Conservation (phyloP, 2,329 filamentous ascomycete species). For the Ascochyta lentis region DNA sequence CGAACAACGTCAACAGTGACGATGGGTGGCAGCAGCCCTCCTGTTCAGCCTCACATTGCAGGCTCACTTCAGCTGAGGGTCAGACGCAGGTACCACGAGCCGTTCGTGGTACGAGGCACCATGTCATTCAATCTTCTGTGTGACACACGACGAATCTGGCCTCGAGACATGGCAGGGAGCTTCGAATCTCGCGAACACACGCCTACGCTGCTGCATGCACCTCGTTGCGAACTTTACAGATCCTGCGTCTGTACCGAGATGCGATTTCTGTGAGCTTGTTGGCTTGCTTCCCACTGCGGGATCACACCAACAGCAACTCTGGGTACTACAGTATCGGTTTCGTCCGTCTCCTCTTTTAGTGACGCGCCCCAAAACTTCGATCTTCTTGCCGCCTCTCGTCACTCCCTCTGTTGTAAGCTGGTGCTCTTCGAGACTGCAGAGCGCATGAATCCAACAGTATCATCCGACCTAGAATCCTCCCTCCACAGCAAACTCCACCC, state of each 20-base stretch:
- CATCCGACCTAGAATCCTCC: conserved; percentile 8
- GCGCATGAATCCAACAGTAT: neutral
- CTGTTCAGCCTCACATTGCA: conserved; percentile 21
- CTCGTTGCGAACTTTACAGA: neutral
- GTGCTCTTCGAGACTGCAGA: neutral
- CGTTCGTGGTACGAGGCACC: conserved; percentile 5
- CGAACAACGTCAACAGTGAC: conserved; percentile 31
- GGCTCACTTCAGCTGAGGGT: conserved; percentile 4
- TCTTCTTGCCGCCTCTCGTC: neutral
- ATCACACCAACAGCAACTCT: too few species aligned
- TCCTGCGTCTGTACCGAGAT: conserved; percentile 1
- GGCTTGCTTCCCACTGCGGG: neutral
- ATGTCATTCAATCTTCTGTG: conserved; percentile 13
- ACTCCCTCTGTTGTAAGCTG: neutral
- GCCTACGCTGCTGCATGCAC: neutral
- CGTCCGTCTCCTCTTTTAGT: neutral
- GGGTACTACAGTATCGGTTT: neutral
- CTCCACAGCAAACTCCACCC: conserved; percentile 6
- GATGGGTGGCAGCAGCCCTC: conserved; percentile 16
- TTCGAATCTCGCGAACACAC: neutral
- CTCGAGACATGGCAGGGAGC: neutral
- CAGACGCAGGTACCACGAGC: conserved; percentile 27
- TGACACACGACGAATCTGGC: neutral
- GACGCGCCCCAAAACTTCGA: neutral
- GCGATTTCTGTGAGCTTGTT: neutral